Percentiles rank a stretch among this genome's conserved stretches.
phyloP scores from a whole-genome alignment of 148 eudicot genomes.

The Rhododendron griersonianum region DNA sequence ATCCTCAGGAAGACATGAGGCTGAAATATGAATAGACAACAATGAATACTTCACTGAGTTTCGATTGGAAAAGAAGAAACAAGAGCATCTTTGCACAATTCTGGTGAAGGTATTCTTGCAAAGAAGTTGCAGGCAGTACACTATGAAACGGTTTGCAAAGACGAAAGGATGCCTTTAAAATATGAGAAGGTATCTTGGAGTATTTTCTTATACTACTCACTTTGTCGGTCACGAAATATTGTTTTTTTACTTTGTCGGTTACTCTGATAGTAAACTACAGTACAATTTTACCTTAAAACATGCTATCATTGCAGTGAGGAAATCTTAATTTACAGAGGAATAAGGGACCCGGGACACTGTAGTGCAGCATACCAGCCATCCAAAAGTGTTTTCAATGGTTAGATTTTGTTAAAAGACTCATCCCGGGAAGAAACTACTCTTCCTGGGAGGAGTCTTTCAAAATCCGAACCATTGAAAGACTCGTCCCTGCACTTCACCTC shows the following conservation, averaged over 20 bases:
- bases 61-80: too few relatives aligned
- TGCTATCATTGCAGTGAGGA: neutral
- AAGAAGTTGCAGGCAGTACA: too few relatives aligned
- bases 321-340: neutral
- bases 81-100: too few relatives aligned
- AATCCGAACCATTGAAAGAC: too few relatives aligned
- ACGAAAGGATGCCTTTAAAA: too few relatives aligned
- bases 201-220: neutral
- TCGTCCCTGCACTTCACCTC: too few relatives aligned
- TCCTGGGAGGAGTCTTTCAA: too few relatives aligned
- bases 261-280: neutral
- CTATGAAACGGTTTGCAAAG: too few relatives aligned
- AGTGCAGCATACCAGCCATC: neutral
- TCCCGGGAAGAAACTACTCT: neutral
- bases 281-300: neutral
- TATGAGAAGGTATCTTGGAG: neutral
- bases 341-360: too few relatives aligned
- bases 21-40: neutral
- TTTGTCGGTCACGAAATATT: neutral
- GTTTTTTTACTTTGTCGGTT: neutral
- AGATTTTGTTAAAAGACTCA: neutral
- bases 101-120: too few relatives aligned
- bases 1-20: neutral
- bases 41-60: too few relatives aligned
- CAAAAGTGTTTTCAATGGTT: neutral